Conservation (phyloP, 192 early-diverging fungal species). For the Linnemannia hyalina region DNA sequence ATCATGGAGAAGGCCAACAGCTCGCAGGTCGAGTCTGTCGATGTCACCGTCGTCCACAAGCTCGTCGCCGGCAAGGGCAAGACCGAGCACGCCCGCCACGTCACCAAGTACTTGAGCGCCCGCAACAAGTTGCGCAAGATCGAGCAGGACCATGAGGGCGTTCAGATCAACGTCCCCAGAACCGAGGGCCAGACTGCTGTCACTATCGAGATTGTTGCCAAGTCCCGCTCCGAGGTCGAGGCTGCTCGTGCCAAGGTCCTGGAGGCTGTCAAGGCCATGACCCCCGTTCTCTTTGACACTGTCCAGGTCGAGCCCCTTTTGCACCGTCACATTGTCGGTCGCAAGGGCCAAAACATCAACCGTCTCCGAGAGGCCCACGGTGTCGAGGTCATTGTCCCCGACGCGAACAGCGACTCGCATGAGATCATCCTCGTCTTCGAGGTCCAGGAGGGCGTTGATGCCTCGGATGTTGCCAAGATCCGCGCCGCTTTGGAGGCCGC, state of each 20-base stretch:
- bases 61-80: constrained; percentile 60
- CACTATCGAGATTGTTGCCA: constrained; percentile 85
- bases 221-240: constrained; percentile 70
- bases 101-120: constrained; percentile 83
- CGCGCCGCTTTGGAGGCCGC: constrained; percentile 68
- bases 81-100: constrained; percentile 71
- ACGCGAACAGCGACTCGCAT: constrained; percentile 71
- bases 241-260: constrained; percentile 71
- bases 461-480: constrained; percentile 56
- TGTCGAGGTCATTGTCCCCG: constrained; percentile 87
- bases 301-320: constrained; percentile 79
- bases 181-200: constrained; percentile 61
- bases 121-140: constrained; percentile 80
- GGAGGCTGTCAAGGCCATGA: constrained; percentile 68
- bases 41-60: constrained; percentile 72
- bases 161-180: constrained; percentile 70
- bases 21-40: constrained; percentile 76
- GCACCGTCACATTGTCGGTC: constrained; percentile 76
- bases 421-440: constrained; percentile 87
- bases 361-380: constrained; percentile 74
- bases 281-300: constrained; percentile 49
- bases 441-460: constrained; percentile 60
- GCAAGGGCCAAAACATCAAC: constrained; percentile 71
- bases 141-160: constrained; percentile 74
- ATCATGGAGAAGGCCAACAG: constrained; percentile 90